Conservation (phyloP, 345 rosid species). For the Euphorbia pulcherrima region DNA sequence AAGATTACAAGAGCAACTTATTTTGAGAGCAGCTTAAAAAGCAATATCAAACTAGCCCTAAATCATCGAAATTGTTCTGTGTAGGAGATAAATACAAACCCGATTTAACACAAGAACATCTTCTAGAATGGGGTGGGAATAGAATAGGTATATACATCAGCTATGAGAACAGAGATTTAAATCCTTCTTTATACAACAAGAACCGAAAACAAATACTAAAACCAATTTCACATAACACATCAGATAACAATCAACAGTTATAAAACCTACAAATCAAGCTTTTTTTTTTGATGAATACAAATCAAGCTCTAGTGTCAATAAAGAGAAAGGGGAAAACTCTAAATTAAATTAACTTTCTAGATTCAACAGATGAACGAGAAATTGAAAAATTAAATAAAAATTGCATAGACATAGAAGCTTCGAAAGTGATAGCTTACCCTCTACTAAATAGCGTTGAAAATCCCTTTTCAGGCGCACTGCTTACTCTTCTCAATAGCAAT, state of each 20-base stretch:
- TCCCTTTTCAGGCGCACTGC: background rate
- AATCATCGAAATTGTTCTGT: background rate
- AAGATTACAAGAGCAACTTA: too few species aligned
- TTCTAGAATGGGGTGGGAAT: constrained; percentile 84
- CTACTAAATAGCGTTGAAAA: constrained; percentile 20
- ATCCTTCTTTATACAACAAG: constrained; percentile 69
- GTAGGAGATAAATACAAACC: constrained; percentile 38
- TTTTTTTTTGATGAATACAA: too few species aligned
- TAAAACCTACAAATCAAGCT: background rate
- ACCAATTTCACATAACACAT: background rate
- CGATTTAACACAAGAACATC: constrained; percentile 52
- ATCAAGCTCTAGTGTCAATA: background rate
- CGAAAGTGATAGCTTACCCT: constrained; percentile 50
- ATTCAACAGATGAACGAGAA: background rate
- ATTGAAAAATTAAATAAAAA: background rate
- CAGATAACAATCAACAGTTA: background rate
- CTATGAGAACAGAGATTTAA: constrained; percentile 69
- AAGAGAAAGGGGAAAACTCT: background rate
- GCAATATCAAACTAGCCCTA: too few species aligned
- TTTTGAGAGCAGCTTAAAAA: too few species aligned
- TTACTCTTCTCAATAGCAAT: constrained; percentile 7
- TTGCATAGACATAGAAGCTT: background rate
- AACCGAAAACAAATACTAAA: constrained; percentile 34
- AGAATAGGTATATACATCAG: too few species aligned
- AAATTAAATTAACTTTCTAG: background rate